Conservation (phyloP, 208 protist genomes). For the Polymyxa betae region DNA sequence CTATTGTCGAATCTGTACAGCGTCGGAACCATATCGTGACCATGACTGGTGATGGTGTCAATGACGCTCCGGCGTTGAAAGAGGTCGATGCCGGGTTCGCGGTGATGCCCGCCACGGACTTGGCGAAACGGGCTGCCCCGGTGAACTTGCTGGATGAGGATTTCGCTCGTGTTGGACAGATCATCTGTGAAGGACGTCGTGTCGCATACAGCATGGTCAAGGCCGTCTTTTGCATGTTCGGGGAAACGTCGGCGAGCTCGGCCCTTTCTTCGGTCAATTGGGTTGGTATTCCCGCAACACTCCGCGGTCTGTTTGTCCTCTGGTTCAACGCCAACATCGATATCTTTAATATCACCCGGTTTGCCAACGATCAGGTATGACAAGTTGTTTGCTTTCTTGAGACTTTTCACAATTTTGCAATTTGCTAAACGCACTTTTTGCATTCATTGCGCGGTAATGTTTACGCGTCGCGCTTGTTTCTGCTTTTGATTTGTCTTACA, state of each 20-base stretch:
- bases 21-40: constrained; percentile 71
- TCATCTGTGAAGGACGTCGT: constrained; percentile 80
- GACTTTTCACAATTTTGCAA: no score
- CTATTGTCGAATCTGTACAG: constrained; percentile 72
- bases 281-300: constrained; percentile 79
- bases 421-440: no score
- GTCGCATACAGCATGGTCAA: constrained; percentile 93
- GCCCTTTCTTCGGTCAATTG: constrained; percentile 69
- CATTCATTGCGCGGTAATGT: no score
- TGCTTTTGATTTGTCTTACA: no score
- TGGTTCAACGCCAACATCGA: constrained; percentile 96
- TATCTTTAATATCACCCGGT: no score
- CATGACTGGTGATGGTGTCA: constrained; percentile 84
- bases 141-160: constrained; percentile 86
- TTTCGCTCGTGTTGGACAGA: constrained; percentile 89
- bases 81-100: constrained; percentile 94
- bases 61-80: constrained; percentile 91
- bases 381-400: no score
- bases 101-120: constrained; percentile 91
- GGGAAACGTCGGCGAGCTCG: constrained; percentile 68
- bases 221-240: constrained; percentile 90
- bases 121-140: constrained; percentile 86
- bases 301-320: constrained; percentile 88
- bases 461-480: no score
- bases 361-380: no score